Conservation (phyloP, 129 eudicot genomes). For the Centaurea solstitialis region DNA sequence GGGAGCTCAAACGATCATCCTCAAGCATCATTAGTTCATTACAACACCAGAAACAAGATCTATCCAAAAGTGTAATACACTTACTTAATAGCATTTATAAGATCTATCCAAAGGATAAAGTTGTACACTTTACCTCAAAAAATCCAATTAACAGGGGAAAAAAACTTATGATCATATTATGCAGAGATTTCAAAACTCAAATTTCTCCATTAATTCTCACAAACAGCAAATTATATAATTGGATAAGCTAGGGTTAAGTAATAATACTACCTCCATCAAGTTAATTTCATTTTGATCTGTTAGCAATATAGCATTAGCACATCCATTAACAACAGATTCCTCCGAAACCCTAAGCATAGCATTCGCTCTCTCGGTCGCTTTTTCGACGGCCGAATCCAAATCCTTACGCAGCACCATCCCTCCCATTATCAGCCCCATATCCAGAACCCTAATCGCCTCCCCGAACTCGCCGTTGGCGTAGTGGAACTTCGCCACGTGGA, state of each 20-base stretch:
- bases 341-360: constrained; percentile 22
- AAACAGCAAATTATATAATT: background rate
- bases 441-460: constrained; percentile 69
- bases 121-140: constrained; percentile 7
- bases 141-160: background rate
- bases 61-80: constrained; percentile 2
- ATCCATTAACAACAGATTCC: constrained; percentile 17
- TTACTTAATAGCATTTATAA: background rate
- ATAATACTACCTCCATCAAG: constrained; percentile 69
- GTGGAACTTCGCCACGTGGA: constrained; percentile 64
- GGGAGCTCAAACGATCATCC: background rate
- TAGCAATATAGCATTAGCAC: constrained; percentile 5
- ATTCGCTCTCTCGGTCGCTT: constrained; percentile 36
- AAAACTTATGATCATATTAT: background rate
- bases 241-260: too few relatives aligned
- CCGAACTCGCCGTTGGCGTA: constrained; percentile 43
- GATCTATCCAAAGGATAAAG: background rate
- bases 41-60: background rate
- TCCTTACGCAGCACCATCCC: constrained; percentile 63
- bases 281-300: constrained; percentile 26
- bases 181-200: background rate
- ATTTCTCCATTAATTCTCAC: background rate
- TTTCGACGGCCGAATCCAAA: constrained; percentile 54
- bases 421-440: constrained; percentile 96
- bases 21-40: constrained; percentile 3